These are phyloP conservation scores for Boletus reticulatus DNA, from an alignment of 768 basidiomycete genomes.

Conservation along the genomic window DNA sequence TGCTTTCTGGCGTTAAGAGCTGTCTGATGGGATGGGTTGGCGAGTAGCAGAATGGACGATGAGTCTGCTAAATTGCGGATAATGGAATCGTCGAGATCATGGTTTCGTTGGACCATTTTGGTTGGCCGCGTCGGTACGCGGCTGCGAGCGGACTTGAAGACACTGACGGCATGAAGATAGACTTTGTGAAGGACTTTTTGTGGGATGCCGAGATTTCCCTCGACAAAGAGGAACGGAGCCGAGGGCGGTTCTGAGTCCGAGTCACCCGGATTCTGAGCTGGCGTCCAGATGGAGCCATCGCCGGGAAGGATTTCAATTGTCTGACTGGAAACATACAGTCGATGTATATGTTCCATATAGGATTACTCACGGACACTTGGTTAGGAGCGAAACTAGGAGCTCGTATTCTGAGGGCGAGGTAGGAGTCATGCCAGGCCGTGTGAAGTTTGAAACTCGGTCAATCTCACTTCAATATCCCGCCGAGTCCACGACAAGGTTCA, in stretches of 20 bases:
- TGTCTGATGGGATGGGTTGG: constrained; percentile 69
- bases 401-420: constrained; percentile 10
- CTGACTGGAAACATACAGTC: constrained; percentile 12
- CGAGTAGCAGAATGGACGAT: constrained; percentile 53
- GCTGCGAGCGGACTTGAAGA: constrained; percentile 33
- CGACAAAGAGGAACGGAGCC: constrained; percentile 54
- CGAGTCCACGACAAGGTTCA: too few species aligned
- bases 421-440: not conserved
- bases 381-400: constrained; percentile 24
- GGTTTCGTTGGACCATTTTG: not conserved
- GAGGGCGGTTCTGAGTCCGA: constrained; percentile 7
- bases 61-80: constrained; percentile 28
- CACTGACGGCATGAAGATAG: constrained; percentile 44
- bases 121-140: not conserved
- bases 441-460: not conserved
- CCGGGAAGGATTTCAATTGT: constrained; percentile 68
- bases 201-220: constrained; percentile 65
- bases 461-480: not conserved
- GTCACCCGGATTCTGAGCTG: constrained; percentile 2
- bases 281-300: constrained; percentile 45
- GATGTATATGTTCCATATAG: not conserved
- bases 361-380: constrained; percentile 26
- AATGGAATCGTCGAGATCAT: constrained; percentile 2
- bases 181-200: constrained; percentile 52
- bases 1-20: constrained; percentile 61